A percentile compares a stretch with the other conserved stretches of the same genome.
Conservation (phyloP, 2,329 filamentous ascomycete species). For the Verticillium alfalfae region DNA sequence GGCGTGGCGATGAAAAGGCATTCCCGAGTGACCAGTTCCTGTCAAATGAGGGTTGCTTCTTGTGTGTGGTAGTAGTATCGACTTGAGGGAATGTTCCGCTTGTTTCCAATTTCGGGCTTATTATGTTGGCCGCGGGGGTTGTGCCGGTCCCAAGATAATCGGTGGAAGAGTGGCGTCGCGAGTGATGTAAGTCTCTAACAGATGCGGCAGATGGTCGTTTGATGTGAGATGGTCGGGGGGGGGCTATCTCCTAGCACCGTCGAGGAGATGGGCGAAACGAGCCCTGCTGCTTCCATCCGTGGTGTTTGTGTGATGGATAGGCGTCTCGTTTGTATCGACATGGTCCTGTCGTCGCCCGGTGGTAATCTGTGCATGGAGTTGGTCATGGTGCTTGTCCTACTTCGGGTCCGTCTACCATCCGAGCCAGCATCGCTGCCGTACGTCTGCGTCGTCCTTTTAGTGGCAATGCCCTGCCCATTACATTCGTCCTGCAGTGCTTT, state of each 20-base stretch:
- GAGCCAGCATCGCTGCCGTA: conserved; percentile 56
- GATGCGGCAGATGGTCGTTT: conserved; percentile 74
- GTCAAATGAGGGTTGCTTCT: conserved; percentile 65
- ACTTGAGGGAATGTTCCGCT: conserved; percentile 35
- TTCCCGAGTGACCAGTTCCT: conserved; percentile 62
- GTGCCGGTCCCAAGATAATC: conserved; percentile 53
- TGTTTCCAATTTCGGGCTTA: conserved; percentile 35
- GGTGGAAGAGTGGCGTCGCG: conserved; percentile 80
- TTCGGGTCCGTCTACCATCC: conserved; percentile 45
- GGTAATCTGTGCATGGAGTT: conserved; percentile 35
- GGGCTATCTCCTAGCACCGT: conserved; percentile 36
- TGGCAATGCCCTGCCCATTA: conserved; percentile 40
- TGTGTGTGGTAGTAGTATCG: conserved; percentile 37
- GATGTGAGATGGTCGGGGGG: conserved; percentile 41
- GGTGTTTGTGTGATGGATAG: conserved; percentile 46
- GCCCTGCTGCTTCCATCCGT: conserved; percentile 38
- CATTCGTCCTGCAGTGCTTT: conserved; percentile 87
- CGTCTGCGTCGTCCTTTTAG: conserved; percentile 47
- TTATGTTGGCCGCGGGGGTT: conserved; percentile 19
- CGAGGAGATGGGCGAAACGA: conserved; percentile 33
- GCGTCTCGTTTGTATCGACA: conserved; percentile 41
- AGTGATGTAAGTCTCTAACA: conserved; percentile 76
- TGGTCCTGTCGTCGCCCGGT: conserved; percentile 35
- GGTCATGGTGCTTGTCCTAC: conserved; percentile 53
- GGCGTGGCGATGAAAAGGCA: conserved; percentile 37